Evolutionary conservation across 1,284 basidiomycete species (phyloP).

Genomic region (Ceratobasidium sp.): DNA sequence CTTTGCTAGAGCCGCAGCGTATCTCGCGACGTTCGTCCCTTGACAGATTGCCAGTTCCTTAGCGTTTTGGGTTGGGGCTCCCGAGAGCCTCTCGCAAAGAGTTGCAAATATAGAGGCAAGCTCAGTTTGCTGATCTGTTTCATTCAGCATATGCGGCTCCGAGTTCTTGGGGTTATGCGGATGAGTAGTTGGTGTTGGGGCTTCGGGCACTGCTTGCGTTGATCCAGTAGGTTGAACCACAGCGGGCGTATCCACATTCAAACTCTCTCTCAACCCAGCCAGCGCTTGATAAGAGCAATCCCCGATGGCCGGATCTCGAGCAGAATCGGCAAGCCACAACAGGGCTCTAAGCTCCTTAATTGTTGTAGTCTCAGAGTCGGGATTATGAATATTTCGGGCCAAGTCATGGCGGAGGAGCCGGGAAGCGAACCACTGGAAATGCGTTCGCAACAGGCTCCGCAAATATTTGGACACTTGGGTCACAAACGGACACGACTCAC

Average conservation of each 20-base stretch:
- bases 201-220: not conserved
- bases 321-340: not conserved
- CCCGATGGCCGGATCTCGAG: not conserved
- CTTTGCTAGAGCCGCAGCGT: not conserved
- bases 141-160: no score
- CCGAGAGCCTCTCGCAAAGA: not conserved
- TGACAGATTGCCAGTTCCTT: not conserved
- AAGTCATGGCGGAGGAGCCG: not conserved
- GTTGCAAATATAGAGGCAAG: not conserved
- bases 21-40: conserved; percentile 3
- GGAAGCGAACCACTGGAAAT: not conserved
- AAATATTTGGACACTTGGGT: not conserved
- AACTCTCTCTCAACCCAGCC: conserved; percentile 3
- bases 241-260: no score
- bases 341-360: not conserved
- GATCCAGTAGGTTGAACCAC: no score
- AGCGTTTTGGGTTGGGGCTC: not conserved
- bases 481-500: conserved; percentile 16
- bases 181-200: not conserved
- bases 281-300: not conserved
- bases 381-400: no score
- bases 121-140: no score
- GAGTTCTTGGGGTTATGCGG: no score
- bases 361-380: not conserved
- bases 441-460: not conserved